Conservation (phyloP, 2,329 filamentous ascomycete species). For the Calonectria fujianensis region DNA sequence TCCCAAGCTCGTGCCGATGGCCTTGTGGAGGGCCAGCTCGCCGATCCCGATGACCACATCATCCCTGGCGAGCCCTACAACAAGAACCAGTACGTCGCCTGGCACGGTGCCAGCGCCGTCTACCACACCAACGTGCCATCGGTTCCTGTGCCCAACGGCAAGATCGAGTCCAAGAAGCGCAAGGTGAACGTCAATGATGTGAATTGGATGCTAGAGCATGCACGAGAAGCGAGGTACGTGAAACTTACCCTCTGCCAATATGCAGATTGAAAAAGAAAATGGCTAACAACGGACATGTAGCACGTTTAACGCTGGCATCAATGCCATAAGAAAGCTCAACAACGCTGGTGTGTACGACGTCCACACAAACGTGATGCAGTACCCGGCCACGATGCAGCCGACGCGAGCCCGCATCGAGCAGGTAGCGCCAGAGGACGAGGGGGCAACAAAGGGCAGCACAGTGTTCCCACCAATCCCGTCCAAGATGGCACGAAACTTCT, state of each 20-base stretch:
- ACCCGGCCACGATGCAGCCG: constrained; percentile 90
- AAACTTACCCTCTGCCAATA: not conserved
- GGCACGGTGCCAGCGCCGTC: constrained; percentile 96
- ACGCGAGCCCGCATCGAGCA: constrained; percentile 90
- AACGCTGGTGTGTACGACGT: constrained; percentile 90
- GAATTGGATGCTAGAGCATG: constrained; percentile 98
- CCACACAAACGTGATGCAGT: constrained; percentile 94
- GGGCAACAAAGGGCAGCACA: constrained; percentile 55
- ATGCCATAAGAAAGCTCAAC: constrained; percentile 80
- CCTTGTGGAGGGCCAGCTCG: constrained; percentile 89
- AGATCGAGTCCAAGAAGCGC: constrained; percentile 87
- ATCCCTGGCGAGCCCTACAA: constrained; percentile 92
- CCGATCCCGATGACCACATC: constrained; percentile 90
- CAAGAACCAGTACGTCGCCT: constrained; percentile 98
- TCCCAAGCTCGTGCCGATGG: constrained; percentile 84
- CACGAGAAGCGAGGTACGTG: constrained; percentile 87
- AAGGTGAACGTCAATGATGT: constrained; percentile 92
- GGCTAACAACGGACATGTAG: constrained; percentile 67
- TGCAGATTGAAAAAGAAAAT: not conserved
- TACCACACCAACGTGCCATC: constrained; percentile 90
- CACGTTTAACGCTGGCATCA: constrained; percentile 87
- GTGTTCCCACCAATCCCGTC: constrained; percentile 69
- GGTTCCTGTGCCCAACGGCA: constrained; percentile 84
- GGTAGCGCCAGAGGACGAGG: constrained; percentile 68
- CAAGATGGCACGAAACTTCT: constrained; percentile 73